phyloP scores from a whole-genome alignment of 1,139 yeast species.

The Arxiozyma heterogenica region DNA sequence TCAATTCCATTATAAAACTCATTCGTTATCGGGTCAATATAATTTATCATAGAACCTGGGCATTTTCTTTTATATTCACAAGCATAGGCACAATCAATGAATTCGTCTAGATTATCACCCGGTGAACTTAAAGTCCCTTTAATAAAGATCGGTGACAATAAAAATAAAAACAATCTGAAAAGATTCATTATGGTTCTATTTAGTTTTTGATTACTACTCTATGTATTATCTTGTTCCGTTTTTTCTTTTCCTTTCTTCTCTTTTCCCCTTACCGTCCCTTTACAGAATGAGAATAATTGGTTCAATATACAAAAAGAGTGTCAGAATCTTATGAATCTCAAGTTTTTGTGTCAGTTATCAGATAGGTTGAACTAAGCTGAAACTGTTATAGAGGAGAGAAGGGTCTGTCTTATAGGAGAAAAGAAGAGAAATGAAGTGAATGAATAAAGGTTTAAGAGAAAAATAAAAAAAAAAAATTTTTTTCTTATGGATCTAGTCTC shows the following conservation, averaged over 20 bases:
- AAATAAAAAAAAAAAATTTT: too few relatives aligned
- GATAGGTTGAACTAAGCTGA: background rate
- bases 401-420: background rate
- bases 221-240: background rate
- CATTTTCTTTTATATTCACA: slow-evolving; percentile 41
- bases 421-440: too few relatives aligned
- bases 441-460: background rate
- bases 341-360: background rate
- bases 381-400: background rate
- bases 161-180: slow-evolving; percentile 2
- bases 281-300: background rate
- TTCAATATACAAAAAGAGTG: background rate
- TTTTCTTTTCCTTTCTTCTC: background rate
- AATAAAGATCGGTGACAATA: background rate
- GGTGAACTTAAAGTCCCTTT: slow-evolving; percentile 43
- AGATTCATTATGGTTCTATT: background rate
- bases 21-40: slow-evolving; percentile 20
- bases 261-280: background rate
- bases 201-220: too few relatives aligned
- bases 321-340: background rate
- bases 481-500: too few relatives aligned
- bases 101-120: slow-evolving; percentile 71
- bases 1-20: slow-evolving; percentile 27
- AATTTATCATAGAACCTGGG: slow-evolving; percentile 19
- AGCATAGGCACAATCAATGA: slow-evolving; percentile 52